These are phyloP conservation scores for Ganoderma boninense DNA, from an alignment of 1,284 basidiomycete genomes.

Conservation along the genomic window DNA sequence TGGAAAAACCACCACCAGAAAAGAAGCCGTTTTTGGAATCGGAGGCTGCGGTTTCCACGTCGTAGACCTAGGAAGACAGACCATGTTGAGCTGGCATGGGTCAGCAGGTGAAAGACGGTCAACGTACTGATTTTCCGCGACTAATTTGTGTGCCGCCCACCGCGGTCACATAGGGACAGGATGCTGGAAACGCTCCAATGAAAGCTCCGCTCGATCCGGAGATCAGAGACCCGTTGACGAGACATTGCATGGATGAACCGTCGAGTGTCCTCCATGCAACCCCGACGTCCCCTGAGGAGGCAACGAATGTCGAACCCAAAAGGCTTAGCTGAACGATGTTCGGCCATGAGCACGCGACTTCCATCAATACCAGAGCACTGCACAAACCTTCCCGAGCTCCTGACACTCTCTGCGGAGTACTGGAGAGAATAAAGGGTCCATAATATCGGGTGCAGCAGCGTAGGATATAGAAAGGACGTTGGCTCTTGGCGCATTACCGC, in stretches of 20 bases:
- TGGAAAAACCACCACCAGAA: constrained; percentile 34
- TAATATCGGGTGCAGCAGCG: constrained; percentile 44
- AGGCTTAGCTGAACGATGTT: constrained; percentile 34
- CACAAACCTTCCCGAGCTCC: constrained; percentile 48
- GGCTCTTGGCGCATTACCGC: constrained; percentile 45
- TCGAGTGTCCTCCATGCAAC: constrained; percentile 16
- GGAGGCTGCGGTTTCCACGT: constrained; percentile 29
- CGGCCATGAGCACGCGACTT: background rate
- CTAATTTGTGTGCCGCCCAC: constrained; percentile 62
- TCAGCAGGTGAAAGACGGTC: background rate
- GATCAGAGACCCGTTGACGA: constrained; percentile 16
- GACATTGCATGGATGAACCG: constrained; percentile 49
- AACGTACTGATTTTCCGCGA: constrained; percentile 55
- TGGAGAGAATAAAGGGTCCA: constrained; percentile 36
- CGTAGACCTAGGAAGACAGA: constrained; percentile 6
- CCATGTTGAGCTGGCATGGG: background rate
- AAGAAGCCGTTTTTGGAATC: constrained; percentile 15
- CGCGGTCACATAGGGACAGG: constrained; percentile 66
- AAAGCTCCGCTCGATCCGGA: background rate
- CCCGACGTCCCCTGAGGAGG: constrained; percentile 31
- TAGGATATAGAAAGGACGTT: constrained; percentile 50
- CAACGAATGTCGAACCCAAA: constrained; percentile 29
- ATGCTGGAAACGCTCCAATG: constrained; percentile 33
- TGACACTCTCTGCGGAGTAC: constrained; percentile 44
- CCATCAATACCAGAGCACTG: too few species aligned